phyloP scores from a whole-genome alignment of 306 rosid genomes.

The Neltuma alba region DNA sequence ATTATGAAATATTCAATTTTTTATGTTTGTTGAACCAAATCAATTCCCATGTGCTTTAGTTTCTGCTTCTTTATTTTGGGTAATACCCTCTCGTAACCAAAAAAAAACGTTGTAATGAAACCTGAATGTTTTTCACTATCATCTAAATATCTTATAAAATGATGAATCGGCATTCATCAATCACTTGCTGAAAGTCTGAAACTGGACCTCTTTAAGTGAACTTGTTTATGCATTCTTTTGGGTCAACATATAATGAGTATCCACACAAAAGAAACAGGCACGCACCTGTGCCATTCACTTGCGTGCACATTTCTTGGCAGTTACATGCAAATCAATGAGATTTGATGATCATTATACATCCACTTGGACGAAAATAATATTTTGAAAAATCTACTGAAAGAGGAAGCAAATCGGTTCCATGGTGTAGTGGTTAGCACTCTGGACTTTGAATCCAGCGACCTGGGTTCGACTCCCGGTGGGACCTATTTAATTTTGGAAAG shows the following conservation, averaged over 20 bases:
- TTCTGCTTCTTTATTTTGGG: too few species aligned
- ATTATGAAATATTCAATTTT: too few species aligned
- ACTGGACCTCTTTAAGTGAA: not conserved
- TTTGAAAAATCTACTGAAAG: too few species aligned
- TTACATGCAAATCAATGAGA: too few species aligned
- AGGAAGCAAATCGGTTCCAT: not conserved
- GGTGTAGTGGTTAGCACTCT: conserved; percentile 27
- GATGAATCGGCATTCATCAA: not conserved
- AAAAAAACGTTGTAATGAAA: not conserved
- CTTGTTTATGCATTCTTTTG: too few species aligned
- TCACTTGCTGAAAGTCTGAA: not conserved
- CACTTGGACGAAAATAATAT: not conserved
- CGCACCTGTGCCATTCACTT: not conserved
- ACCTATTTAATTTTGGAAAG: not conserved
- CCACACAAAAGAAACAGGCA: not conserved
- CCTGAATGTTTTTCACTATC: not conserved
- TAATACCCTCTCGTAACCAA: too few species aligned
- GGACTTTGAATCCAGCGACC: conserved; percentile 27
- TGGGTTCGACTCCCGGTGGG: conserved; percentile 24
- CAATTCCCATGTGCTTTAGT: too few species aligned
- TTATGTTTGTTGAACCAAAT: too few species aligned
- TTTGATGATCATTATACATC: too few species aligned
- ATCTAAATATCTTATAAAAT: not conserved
- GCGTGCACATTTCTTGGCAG: too few species aligned
- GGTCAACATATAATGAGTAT: not conserved